phyloP scores from a whole-genome alignment of 2,329 filamentous ascomycete species.

The Colletotrichum incanum region DNA sequence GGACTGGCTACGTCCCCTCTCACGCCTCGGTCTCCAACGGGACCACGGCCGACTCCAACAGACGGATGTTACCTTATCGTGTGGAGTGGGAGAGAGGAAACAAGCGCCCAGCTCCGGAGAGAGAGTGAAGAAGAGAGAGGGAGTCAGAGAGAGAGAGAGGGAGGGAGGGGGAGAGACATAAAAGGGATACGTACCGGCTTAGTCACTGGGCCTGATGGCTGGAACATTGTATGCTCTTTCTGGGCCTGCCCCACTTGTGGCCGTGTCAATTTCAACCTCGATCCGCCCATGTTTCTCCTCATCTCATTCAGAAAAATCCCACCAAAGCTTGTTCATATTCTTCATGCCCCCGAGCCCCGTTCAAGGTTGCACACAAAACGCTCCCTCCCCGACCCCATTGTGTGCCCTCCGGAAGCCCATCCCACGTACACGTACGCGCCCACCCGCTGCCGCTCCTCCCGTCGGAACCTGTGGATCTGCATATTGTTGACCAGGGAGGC shows the following conservation, averaged over 20 bases:
- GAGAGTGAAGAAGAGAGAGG: neutral
- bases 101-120: too few relatives aligned
- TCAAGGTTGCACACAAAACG: conserved; percentile 1
- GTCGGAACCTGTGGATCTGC: conserved; percentile 31
- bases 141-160: neutral
- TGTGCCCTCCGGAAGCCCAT: neutral
- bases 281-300: conserved; percentile 26
- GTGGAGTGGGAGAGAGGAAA: neutral
- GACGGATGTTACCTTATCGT: neutral
- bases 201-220: neutral
- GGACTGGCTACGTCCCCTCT: neutral
- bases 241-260: conserved; percentile 7
- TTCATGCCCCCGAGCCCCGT: neutral
- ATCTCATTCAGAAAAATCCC: conserved; percentile 11
- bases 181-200: neutral
- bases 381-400: neutral
- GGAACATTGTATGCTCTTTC: neutral
- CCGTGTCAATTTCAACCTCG: conserved; percentile 40
- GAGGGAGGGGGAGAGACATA: neutral
- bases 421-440: neutral
- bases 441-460: neutral
- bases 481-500: conserved; percentile 29
- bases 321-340: conserved; percentile 5
- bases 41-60: neutral
- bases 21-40: neutral